A percentile compares a stretch with the other conserved stretches of the same genome.
Conservation (phyloP, 2,329 filamentous ascomycete species). For the Ramichloridium luteum region DNA sequence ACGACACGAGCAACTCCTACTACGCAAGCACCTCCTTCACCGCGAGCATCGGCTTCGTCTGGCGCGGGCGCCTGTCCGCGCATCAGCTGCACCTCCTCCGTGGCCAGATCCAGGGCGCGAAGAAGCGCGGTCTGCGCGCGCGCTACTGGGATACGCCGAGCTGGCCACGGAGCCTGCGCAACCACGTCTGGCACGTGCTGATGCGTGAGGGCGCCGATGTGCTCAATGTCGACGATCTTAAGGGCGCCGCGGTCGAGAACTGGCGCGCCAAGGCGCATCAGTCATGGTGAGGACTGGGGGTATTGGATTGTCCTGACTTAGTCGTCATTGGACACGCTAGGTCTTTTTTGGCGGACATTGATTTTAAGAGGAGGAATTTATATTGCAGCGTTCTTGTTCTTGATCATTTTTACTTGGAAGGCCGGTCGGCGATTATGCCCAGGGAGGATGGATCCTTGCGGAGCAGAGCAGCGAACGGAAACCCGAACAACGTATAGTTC, state of each 20-base stretch:
- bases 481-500: no score
- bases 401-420: no score
- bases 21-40: constrained; percentile 52
- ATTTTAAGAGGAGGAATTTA: constrained; percentile 1
- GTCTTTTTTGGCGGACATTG: neutral
- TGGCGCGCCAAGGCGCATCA: constrained; percentile 28
- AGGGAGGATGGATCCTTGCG: no score
- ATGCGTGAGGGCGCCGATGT: constrained; percentile 44
- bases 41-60: constrained; percentile 36
- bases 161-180: constrained; percentile 43
- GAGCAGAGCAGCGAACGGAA: no score
- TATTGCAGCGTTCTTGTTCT: no score
- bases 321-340: constrained; percentile 7
- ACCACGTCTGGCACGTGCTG: constrained; percentile 43
- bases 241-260: constrained; percentile 34
- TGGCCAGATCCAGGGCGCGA: constrained; percentile 40
- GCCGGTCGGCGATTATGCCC: no score
- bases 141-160: constrained; percentile 45
- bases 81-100: constrained; percentile 37
- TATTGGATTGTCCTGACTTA: no score
- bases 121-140: constrained; percentile 40
- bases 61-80: constrained; percentile 35
- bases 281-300: constrained; percentile 5
- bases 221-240: constrained; percentile 47
- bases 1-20: constrained; percentile 47